Evolutionary conservation across 2,329 filamentous ascomycete genomes (phyloP).

Genomic region (Aureobasidium sp.): DNA sequence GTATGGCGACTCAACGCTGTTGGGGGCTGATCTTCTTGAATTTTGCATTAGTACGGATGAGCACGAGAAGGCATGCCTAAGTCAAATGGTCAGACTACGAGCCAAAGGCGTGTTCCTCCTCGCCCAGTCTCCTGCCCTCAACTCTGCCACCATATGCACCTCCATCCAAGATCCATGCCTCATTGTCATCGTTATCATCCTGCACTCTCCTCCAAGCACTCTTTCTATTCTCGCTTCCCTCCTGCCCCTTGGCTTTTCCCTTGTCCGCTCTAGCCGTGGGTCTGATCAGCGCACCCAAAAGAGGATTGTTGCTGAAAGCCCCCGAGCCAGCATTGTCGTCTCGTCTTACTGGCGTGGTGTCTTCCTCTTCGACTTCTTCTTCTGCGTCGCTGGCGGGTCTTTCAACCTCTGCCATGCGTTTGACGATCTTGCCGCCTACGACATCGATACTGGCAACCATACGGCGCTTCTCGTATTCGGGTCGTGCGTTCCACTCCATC

Average conservation of each 20-base stretch:
- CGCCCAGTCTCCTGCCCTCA: slow-evolving; percentile 19
- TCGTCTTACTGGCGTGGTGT: slow-evolving; percentile 25
- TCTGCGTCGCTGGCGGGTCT: slow-evolving; percentile 47
- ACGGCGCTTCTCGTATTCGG: slow-evolving; percentile 81
- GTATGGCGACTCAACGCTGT: too few relatives aligned
- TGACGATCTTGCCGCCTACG: slow-evolving; percentile 65
- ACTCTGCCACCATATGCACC: slow-evolving; percentile 36
- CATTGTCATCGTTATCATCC: slow-evolving; percentile 45
- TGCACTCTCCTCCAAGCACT: slow-evolving; percentile 43
- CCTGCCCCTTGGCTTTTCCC: slow-evolving; percentile 41
- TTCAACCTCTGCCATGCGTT: slow-evolving; percentile 54
- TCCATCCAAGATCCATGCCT: slow-evolving; percentile 45
- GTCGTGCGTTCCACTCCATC: slow-evolving; percentile 75
- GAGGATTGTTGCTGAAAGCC: slow-evolving; percentile 60
- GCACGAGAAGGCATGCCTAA: background rate
- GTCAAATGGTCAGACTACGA: background rate
- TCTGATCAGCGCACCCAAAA: slow-evolving; percentile 56
- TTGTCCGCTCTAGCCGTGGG: slow-evolving; percentile 48
- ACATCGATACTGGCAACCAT: slow-evolving; percentile 82
- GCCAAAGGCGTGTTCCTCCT: slow-evolving; percentile 23
- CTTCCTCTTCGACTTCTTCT: slow-evolving; percentile 37
- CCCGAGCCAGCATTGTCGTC: slow-evolving; percentile 27
- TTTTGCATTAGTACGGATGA: too few relatives aligned
- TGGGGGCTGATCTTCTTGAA: too few relatives aligned
- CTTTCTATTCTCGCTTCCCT: slow-evolving; percentile 21